These are phyloP conservation scores for Trematosphaeria pertusa DNA, from an alignment of 2,329 filamentous ascomycete species.

Conservation along the genomic window DNA sequence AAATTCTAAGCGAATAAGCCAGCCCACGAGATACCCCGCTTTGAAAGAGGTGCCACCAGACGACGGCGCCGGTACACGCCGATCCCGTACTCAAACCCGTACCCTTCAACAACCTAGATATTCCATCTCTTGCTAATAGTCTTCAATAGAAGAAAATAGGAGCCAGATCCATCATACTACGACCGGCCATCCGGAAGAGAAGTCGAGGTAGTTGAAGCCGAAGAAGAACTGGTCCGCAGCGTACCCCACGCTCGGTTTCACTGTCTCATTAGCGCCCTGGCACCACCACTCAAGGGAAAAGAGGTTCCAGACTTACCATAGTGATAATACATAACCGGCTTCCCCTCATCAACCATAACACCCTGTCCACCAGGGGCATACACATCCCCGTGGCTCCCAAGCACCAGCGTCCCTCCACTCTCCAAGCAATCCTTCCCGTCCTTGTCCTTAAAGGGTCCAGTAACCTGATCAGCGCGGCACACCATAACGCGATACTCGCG, in stretches of 20 bases:
- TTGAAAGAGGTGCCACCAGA: too few species aligned
- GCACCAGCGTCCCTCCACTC: constrained; percentile 65
- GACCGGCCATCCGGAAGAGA: constrained; percentile 37
- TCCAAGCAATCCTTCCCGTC: constrained; percentile 48
- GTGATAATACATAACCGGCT: constrained; percentile 40
- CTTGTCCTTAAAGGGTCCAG: constrained; percentile 56
- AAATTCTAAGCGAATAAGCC: too few species aligned
- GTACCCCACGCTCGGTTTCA: constrained; percentile 33
- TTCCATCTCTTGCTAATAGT: too few species aligned
- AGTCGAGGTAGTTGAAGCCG: constrained; percentile 42
- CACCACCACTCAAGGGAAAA: too few species aligned
- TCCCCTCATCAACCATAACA: constrained; percentile 26
- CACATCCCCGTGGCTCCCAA: constrained; percentile 61
- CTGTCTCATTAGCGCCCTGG: constrained; percentile 18
- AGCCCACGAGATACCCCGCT: too few species aligned
- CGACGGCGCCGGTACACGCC: too few species aligned
- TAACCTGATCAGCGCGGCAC: constrained; percentile 60
- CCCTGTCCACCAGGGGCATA: constrained; percentile 46
- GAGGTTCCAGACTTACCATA: constrained; percentile 37
- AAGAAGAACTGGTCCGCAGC: constrained; percentile 33
- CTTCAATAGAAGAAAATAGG: too few species aligned
- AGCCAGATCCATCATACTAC: too few species aligned
- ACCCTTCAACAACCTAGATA: too few species aligned
- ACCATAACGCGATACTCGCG: constrained; percentile 69
- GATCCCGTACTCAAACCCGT: too few species aligned